These are phyloP conservation scores for Kwoniella newhampshirensis DNA, from an alignment of 768 basidiomycete genomes.

Conservation along the genomic window DNA sequence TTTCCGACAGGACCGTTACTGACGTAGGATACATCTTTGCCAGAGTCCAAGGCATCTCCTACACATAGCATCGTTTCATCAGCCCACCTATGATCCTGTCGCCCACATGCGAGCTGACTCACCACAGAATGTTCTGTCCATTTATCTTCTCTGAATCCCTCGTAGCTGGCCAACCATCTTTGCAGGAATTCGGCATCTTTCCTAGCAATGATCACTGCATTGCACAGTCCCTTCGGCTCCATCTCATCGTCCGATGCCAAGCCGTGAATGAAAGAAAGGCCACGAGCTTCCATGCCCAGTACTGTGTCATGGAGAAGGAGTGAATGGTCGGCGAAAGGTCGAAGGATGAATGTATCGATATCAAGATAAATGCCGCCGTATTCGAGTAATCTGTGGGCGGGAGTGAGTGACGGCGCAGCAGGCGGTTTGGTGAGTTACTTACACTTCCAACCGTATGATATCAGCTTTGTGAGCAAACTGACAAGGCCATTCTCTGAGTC, in stretches of 20 bases:
- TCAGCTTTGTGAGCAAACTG: slow-evolving; percentile 51
- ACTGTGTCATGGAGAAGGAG: slow-evolving; percentile 43
- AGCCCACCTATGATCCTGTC: neutral
- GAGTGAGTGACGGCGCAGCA: no score
- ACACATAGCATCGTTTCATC: neutral
- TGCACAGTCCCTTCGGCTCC: slow-evolving; percentile 47
- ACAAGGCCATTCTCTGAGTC: neutral
- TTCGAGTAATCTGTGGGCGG: slow-evolving; percentile 27
- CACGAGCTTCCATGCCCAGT: slow-evolving; percentile 43
- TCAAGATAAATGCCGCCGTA: slow-evolving; percentile 50
- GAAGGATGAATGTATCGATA: slow-evolving; percentile 48
- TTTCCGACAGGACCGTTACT: slow-evolving; percentile 53
- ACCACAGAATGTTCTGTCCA: slow-evolving; percentile 50
- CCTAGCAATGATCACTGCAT: slow-evolving; percentile 45
- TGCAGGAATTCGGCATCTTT: slow-evolving; percentile 33
- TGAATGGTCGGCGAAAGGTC: slow-evolving; percentile 28
- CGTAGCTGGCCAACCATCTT: slow-evolving; percentile 44
- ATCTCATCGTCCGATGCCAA: slow-evolving; percentile 37
- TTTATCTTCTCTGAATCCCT: slow-evolving; percentile 37
- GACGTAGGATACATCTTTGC: slow-evolving; percentile 51
- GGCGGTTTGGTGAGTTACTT: no score
- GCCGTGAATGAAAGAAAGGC: slow-evolving; percentile 21
- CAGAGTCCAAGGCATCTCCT: slow-evolving; percentile 50
- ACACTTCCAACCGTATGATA: slow-evolving; percentile 47
- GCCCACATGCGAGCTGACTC: slow-evolving; percentile 8